phyloP scores from a whole-genome alignment of 192 early-diverging fungal genomes.

The Cetraspora pellucida region DNA sequence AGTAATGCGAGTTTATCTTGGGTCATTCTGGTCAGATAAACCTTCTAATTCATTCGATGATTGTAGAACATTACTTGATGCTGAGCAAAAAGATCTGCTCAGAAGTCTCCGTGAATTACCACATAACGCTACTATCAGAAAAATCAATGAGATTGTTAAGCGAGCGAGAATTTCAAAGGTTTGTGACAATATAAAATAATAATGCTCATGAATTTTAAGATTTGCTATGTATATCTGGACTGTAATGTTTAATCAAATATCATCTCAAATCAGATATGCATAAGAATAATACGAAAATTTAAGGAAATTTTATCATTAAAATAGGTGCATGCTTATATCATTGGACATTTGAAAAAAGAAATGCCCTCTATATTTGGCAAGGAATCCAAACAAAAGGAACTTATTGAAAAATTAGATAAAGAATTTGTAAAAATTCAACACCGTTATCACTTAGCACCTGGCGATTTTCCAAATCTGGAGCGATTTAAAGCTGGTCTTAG shows the following conservation, averaged over 20 bases:
- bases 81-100: constrained; percentile 78
- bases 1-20: constrained; percentile 83
- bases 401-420: constrained; percentile 70
- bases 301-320: not conserved
- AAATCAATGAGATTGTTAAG: constrained; percentile 91
- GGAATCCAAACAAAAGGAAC: constrained; percentile 68
- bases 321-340: constrained; percentile 79
- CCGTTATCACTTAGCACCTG: constrained; percentile 67
- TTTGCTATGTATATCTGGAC: not conserved
- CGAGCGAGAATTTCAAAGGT: constrained; percentile 69
- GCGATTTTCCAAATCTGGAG: constrained; percentile 84
- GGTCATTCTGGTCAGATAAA: constrained; percentile 79
- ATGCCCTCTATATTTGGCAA: constrained; percentile 87
- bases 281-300: not conserved
- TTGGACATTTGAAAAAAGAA: constrained; percentile 78
- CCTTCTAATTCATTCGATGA: constrained; percentile 72
- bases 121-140: constrained; percentile 78
- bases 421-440: constrained; percentile 79
- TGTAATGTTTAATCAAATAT: no score
- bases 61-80: constrained; percentile 64
- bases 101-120: constrained; percentile 74
- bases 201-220: not conserved
- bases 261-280: not conserved
- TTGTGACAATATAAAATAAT: not conserved
- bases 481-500: constrained; percentile 69